Base-by-base conservation (phyloP, 805 yeast species). In the Vanderwaltozyma verrucispora region DNA sequence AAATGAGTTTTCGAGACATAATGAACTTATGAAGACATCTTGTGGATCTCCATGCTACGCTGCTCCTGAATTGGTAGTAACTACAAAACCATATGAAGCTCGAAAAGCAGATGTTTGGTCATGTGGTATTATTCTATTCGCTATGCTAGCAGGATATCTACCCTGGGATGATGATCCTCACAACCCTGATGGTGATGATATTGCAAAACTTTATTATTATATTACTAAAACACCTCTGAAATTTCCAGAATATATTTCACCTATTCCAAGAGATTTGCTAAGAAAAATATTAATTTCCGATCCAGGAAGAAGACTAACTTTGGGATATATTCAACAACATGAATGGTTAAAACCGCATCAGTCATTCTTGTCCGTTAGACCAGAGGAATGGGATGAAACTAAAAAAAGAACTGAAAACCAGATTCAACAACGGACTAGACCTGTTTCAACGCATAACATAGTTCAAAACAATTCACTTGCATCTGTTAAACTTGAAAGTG, bases 11-110 rank as follows among this genome's bases (percentile, higher is more conserved):
- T 54, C 53, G 33, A 43, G 44, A 3, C 71, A 69, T 16, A 71
- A 71, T 46, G 95, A 86, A 56, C 64, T 85, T 32, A 92, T 89
- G 97, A 79, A 78, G 55, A 89, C 97, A 1, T 76, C 88, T 27
- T 89, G 98, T 60, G 98, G 98, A 2, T 85, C 95, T 3, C 98
- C 98, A 1, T 89, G 98, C 59, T 89, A 89, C 60, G 98, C 98
- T 0, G 98, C 98, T 1, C 98, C 98, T 0, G 98, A 92, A 57
- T 65, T 92, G 40, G 98, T 92, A 3, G 80, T 87, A 23, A 80
- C 89, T 11, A 84, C 78, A 45, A 73, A 77, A 37, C 87, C 94
- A 13, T 92, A 92, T 56, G 86, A 83, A 48, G 96, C 95, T 17
- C 74, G 86, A 44, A 87, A 86, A 60, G 96, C 86, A 24, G 98